Percentiles rank a stretch among this genome's conserved stretches.
phyloP scores from a whole-genome alignment of 2,329 filamentous ascomycete genomes.

The Hymenotorrendiella dingleyae region DNA sequence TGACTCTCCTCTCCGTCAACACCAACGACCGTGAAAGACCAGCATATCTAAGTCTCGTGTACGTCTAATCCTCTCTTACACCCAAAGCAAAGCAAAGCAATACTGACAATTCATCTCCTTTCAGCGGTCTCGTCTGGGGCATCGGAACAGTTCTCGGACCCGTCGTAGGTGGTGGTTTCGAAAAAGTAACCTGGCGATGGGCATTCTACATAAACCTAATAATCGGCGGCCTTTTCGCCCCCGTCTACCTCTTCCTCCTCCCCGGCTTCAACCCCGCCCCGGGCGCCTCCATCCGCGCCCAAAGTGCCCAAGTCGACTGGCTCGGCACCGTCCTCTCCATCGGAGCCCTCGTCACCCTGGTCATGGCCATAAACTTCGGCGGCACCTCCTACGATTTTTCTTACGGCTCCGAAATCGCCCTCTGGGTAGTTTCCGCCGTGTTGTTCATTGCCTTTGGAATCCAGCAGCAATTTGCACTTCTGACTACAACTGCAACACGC shows the following conservation, averaged over 20 bases:
- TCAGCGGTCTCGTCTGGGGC: slow-evolving; percentile 36
- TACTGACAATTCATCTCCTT: too few relatives aligned
- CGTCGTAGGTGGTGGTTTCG: slow-evolving; percentile 41
- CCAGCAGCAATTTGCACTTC: slow-evolving; percentile 6
- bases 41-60: too few relatives aligned
- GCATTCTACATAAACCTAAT: slow-evolving; percentile 52
- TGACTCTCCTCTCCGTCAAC: background rate
- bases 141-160: slow-evolving; percentile 42
- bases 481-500: slow-evolving; percentile 13
- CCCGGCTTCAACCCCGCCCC: background rate
- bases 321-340: slow-evolving; percentile 23
- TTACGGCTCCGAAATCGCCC: slow-evolving; percentile 26
- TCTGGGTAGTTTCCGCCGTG: slow-evolving; percentile 18
- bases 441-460: slow-evolving; percentile 25
- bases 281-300: background rate
- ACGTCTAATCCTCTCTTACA: too few relatives aligned
- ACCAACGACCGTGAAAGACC: background rate
- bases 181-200: slow-evolving; percentile 40
- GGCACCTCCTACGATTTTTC: slow-evolving; percentile 37
- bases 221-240: slow-evolving; percentile 35
- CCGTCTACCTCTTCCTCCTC: slow-evolving; percentile 33
- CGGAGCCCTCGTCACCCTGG: background rate
- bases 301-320: background rate
- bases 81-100: too few relatives aligned
- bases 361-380: slow-evolving; percentile 30